Base-by-base conservation (phyloP, 805 yeast species). In the Starmerella etchellsii region DNA sequence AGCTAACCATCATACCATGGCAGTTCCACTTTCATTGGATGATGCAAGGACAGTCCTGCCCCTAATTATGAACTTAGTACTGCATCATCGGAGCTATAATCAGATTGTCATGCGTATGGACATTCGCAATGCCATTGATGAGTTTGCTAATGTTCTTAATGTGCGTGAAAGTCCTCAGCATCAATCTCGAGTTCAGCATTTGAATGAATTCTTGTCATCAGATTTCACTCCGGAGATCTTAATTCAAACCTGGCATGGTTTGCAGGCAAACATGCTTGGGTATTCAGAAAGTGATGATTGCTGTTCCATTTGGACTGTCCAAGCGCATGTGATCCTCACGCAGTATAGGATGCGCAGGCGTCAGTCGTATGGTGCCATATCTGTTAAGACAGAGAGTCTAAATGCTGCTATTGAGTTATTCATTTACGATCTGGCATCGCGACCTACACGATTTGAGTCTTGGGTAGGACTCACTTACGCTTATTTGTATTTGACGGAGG, bases 401-500 rank as follows among this genome's bases (percentile, higher is more conserved):
- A 91, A 81, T 42, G 69, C 72, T 32, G 82, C 91, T 2, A 71
- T 82, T 15, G 68, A 69, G 36, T 70, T 77, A 57, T 67, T 85
- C 43, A 69, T 67, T 37, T 63, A 66, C 40, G 97, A 91, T 56
- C 58, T 91, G 15, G 52, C 76, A 1, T 76, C 76, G 51, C 75
- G 80, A 3, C 69, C 80, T 2, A 62, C 70, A 30, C 63, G 95
- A 24, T 67, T 78, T 35, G 98, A 91, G 58, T 74, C 82, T 8
- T 91, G 99, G 99, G 64, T 75, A 31, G 67, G 83, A 1, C 57
- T 91, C 13, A 95, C 93, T 0, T 84, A 78, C 54, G 76, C 88
- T 0, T 85, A 70, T 50, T 77, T 85, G 0, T 76, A 67, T 42
- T 62, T 81, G 31, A 94, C 80, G 0, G 96, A 88, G 49, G 95